These are phyloP conservation scores for Penicillium sp. DNA, from an alignment of 2,329 filamentous ascomycete genomes.

Conservation along the genomic window DNA sequence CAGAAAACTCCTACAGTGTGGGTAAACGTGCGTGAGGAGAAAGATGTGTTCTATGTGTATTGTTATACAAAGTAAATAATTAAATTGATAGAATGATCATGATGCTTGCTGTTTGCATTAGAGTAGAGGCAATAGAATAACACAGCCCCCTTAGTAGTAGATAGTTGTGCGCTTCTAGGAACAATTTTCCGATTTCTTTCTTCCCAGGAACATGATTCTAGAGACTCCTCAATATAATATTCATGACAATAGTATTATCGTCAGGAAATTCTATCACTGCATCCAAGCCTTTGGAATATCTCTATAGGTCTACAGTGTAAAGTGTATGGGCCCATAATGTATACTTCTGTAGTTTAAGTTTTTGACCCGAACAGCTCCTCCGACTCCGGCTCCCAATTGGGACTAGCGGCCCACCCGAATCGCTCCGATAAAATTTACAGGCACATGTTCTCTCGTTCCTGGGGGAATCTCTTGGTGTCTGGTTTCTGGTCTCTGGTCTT, in stretches of 20 bases:
- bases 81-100: neutral
- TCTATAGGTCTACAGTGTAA: neutral
- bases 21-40: neutral
- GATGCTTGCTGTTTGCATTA: neutral
- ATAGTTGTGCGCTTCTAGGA: neutral
- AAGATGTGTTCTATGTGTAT: neutral
- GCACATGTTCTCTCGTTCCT: slow-evolving; percentile 26
- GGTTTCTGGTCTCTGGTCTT: slow-evolving; percentile 3
- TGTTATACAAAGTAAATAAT: neutral
- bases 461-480: slow-evolving; percentile 13
- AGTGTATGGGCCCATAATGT: neutral
- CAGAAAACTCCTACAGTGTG: too few relatives aligned
- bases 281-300: too few relatives aligned
- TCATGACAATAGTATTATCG: too few relatives aligned
- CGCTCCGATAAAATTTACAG: slow-evolving; percentile 34
- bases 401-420: slow-evolving; percentile 31
- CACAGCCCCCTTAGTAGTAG: neutral
- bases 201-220: neutral
- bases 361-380: slow-evolving; percentile 16
- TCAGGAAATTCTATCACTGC: too few relatives aligned
- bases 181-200: neutral
- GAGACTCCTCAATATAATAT: neutral
- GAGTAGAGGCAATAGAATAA: neutral
- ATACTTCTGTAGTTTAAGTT: neutral
- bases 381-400: slow-evolving; percentile 33